These are phyloP conservation scores for Sphenostylis stenocarpa DNA, from an alignment of 306 rosid genomes.

Conservation along the genomic window DNA sequence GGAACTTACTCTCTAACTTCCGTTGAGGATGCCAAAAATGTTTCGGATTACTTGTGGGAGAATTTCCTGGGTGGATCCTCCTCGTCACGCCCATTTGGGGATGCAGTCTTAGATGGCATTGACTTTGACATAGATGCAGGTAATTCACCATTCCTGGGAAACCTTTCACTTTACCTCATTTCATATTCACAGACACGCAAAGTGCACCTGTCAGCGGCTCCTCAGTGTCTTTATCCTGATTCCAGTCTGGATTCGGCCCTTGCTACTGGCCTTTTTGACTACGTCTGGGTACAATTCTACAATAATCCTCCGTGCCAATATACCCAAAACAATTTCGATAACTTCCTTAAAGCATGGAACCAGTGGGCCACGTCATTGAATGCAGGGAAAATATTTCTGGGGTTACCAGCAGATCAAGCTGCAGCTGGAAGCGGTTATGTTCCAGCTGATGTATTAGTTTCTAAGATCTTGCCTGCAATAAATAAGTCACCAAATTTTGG, in stretches of 20 bases:
- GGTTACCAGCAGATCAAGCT: slow-evolving; percentile 42
- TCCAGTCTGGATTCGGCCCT: neutral
- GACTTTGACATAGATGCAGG: neutral
- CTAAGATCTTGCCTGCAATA: slow-evolving; percentile 44
- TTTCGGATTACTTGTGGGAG: slow-evolving; percentile 36
- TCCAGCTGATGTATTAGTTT: slow-evolving; percentile 36
- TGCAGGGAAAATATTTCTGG: slow-evolving; percentile 41
- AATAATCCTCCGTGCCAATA: slow-evolving; percentile 46
- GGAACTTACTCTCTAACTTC: neutral
- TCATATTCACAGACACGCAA: neutral
- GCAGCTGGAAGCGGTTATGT: slow-evolving; percentile 41
- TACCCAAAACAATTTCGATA: neutral
- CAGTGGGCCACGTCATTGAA: slow-evolving; percentile 43
- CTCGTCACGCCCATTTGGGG: slow-evolving; percentile 36
- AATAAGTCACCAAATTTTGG: slow-evolving; percentile 47
- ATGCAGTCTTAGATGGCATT: slow-evolving; percentile 35
- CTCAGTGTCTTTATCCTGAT: slow-evolving; percentile 52
- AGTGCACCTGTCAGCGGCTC: slow-evolving; percentile 53
- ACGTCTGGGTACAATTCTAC: slow-evolving; percentile 50
- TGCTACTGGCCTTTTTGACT: slow-evolving; percentile 39
- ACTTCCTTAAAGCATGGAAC: slow-evolving; percentile 41
- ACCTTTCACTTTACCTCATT: slow-evolving; percentile 26
- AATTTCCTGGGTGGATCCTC: slow-evolving; percentile 32
- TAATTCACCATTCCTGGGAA: neutral
- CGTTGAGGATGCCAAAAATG: neutral